Evolutionary conservation across 331 rosid genomes (phyloP), one percentile per base, ranked within the genome.

Genomic region (Pyracantha coccinea): DNA sequence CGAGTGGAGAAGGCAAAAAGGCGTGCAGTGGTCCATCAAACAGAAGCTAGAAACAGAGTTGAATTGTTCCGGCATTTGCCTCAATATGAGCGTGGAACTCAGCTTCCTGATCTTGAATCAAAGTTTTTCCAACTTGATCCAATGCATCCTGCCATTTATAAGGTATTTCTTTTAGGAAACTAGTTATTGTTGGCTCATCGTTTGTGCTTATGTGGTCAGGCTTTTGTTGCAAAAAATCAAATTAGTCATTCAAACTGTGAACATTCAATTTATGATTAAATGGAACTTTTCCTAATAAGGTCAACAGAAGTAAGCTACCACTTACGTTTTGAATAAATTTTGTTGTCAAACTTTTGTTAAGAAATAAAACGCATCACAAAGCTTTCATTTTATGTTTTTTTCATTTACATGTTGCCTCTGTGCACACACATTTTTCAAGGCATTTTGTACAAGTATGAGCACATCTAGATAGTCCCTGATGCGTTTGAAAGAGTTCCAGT

Each of bases 21-120:
- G 79, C 89, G 91, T 58, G 86, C 94, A 15, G 75, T 87, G 69
- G 85, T 89, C 71, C 80, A 86, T 81, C 92, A 88, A 86, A 86
- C 86, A 57, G 92, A 89, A 84, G 89, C 87, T 55, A 83, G 70
- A 78, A 89, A 87, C 72, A 83, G 88, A 85, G 94, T 87, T 79
- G 92, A 91, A 82, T 67, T 91, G 69, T 91, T 91, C 82, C 87
- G 79, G 64, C 94, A 91, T 84, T 82, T 91, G 87, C 94, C 94
- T 77, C 97, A 91, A 77, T 89, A 87, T 75, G 94, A 91, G 78
- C 82, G 68, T 68, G 92, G 92, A 68, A 74, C 78, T 69, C 89
- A 86, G 73, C 88, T 86, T 78, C 85, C 94, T 72, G 82, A 87
- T 74, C 89, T 89, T 13, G 88, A 87, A 74, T 80, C 92, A 7